A percentile compares a stretch with the other conserved stretches of the same genome.
Conservation (phyloP, 2,329 filamentous ascomycete genomes). For the Colletotrichum sp. region DNA sequence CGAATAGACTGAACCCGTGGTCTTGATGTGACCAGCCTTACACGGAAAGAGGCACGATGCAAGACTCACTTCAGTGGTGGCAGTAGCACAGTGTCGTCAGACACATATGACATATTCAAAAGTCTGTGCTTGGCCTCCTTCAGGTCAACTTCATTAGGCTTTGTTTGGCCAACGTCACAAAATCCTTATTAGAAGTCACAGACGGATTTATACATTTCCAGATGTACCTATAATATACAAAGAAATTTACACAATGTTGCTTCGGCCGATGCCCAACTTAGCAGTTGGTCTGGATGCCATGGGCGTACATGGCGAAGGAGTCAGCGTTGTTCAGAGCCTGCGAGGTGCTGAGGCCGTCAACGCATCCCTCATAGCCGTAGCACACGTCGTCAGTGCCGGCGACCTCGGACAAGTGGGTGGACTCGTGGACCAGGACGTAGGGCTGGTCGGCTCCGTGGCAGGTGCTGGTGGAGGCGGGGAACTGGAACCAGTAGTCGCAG, state of each 20-base stretch:
- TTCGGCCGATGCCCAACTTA: not conserved
- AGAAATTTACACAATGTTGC: not conserved
- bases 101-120: not conserved
- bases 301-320: conserved; percentile 21
- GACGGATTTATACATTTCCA: not conserved
- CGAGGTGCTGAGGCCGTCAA: conserved; percentile 1
- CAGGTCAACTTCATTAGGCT: not conserved
- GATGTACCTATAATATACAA: not conserved
- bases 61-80: not conserved
- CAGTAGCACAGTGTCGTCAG: fast-evolving
- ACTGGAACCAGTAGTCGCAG: conserved; percentile 63
- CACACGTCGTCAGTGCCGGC: conserved; percentile 53
- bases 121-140: not conserved
- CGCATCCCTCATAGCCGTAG: conserved; percentile 28
- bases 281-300: not conserved
- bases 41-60: not conserved
- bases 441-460: conserved; percentile 63
- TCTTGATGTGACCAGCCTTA: not conserved
- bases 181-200: fast-evolving
- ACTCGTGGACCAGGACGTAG: conserved; percentile 69
- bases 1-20: fast-evolving
- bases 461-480: conserved; percentile 50
- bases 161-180: not conserved
- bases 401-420: conserved; percentile 63
- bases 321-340: conserved; percentile 22